phyloP scores from a whole-genome alignment of 1,284 basidiomycete genomes.

The Naganishia sp. region DNA sequence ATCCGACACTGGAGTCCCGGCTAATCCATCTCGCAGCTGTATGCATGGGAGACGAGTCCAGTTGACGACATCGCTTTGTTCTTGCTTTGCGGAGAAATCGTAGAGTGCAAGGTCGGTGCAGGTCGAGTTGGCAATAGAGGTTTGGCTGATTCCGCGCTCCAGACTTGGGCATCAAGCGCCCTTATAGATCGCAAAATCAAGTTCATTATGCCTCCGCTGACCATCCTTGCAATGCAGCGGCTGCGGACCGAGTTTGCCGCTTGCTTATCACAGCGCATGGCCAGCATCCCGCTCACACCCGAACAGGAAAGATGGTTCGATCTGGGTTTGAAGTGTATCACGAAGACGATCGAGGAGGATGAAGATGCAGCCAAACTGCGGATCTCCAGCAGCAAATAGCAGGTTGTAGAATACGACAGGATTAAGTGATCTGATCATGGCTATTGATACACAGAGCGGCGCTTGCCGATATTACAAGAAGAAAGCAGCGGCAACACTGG shows the following conservation, averaged over 20 bases:
- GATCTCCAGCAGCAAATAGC: slow-evolving; percentile 10
- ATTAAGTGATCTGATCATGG: background rate
- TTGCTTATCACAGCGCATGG: slow-evolving; percentile 63
- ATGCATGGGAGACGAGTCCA: slow-evolving; percentile 95
- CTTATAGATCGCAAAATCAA: slow-evolving; percentile 83
- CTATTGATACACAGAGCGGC: slow-evolving; percentile 2
- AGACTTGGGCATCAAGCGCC: slow-evolving; percentile 73
- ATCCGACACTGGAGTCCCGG: background rate
- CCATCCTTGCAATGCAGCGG: slow-evolving; percentile 75
- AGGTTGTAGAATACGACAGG: background rate
- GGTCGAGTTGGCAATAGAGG: background rate
- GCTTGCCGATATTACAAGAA: slow-evolving; percentile 40
- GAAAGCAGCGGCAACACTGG: slow-evolving; percentile 67
- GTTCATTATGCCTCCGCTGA: slow-evolving; percentile 69
- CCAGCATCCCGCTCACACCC: slow-evolving; percentile 63
- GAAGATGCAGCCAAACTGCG: slow-evolving; percentile 18
- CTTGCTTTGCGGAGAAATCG: slow-evolving; percentile 80
- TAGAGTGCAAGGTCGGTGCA: slow-evolving; percentile 75
- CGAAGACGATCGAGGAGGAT: slow-evolving; percentile 27
- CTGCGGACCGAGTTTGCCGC: slow-evolving; percentile 68
- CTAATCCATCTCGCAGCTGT: slow-evolving; percentile 58
- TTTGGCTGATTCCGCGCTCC: slow-evolving; percentile 22
- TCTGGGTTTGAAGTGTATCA: slow-evolving; percentile 60
- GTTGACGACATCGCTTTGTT: slow-evolving; percentile 81
- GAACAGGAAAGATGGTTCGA: slow-evolving; percentile 70